Conservation (phyloP, 179 eudicot species). For the Monotropa hypopitys region DNA sequence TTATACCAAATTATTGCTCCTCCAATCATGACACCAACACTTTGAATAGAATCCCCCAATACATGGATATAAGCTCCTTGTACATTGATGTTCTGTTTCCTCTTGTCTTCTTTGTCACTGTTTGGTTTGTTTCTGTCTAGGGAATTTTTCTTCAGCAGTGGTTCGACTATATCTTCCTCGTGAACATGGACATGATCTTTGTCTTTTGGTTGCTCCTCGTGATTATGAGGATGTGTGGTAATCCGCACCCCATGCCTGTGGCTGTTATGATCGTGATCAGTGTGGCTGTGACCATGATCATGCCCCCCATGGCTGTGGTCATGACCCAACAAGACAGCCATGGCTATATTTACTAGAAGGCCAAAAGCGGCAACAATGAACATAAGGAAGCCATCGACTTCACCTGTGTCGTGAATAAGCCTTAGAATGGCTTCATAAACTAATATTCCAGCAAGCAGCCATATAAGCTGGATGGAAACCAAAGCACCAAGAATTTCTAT, state of each 20-base stretch:
- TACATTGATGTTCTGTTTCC: constrained; percentile 41
- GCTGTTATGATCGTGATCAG: constrained; percentile 15
- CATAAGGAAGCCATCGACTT: constrained; percentile 66
- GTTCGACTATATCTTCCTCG: constrained; percentile 23
- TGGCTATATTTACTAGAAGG: constrained; percentile 50
- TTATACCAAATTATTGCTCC: constrained; percentile 75
- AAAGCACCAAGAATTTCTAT: constrained; percentile 27
- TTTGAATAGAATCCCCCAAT: constrained; percentile 68
- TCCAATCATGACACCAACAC: constrained; percentile 77
- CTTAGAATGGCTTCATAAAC: constrained; percentile 55
- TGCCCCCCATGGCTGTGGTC: constrained; percentile 49
- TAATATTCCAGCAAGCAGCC: constrained; percentile 30
- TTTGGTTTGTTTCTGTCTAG: constrained; percentile 22
- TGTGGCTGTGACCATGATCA: not conserved
- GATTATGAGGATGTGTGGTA: constrained; percentile 12
- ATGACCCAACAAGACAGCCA: constrained; percentile 67
- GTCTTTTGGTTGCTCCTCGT: constrained; percentile 11
- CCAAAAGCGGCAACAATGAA: constrained; percentile 68
- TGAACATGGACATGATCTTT: constrained; percentile 20
- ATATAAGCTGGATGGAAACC: constrained; percentile 28
- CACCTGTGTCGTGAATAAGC: constrained; percentile 43
- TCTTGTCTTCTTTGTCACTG: constrained; percentile 12
- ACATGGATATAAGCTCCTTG: constrained; percentile 83
- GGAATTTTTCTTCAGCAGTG: constrained; percentile 22
- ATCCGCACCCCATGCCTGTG: constrained; percentile 9